Percentiles rank a stretch among this genome's conserved stretches.
Evolutionary conservation across 2,329 filamentous ascomycete species (phyloP).

Genomic region (Cladophialophora immunda): DNA sequence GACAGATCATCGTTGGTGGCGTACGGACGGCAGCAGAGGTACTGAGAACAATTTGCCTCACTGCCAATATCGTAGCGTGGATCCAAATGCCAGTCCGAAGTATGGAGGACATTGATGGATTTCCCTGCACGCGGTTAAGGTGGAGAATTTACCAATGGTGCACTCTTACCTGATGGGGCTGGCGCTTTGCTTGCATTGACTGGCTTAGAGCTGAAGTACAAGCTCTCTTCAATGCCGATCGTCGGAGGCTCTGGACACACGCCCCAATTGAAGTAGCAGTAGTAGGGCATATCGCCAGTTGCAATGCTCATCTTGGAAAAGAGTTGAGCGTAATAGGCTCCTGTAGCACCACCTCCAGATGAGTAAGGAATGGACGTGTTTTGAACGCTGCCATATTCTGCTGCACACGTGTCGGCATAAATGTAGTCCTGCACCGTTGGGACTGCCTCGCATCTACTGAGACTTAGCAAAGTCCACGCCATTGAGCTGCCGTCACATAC

Average conservation of each 20-base stretch:
- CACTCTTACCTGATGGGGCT: background rate
- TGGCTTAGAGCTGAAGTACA: constrained; percentile 12
- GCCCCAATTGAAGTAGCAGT: constrained; percentile 13
- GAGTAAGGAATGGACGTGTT: constrained; percentile 1
- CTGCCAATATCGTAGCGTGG: constrained; percentile 11
- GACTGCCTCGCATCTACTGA: constrained; percentile 1
- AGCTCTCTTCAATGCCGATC: constrained; percentile 6
- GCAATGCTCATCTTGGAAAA: constrained; percentile 5
- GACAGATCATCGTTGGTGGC: constrained; percentile 11
- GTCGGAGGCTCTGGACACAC: constrained; percentile 11
- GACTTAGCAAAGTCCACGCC: background rate
- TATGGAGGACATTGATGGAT: constrained; percentile 13
- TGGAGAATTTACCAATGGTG: no score
- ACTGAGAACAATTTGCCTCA: constrained; percentile 11
- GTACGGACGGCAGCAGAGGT: constrained; percentile 12
- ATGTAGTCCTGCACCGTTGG: constrained; percentile 8
- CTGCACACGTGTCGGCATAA: constrained; percentile 13
- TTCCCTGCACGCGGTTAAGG: background rate
- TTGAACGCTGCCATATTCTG: constrained; percentile 1
- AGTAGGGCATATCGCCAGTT: constrained; percentile 4
- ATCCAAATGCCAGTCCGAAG: constrained; percentile 11
- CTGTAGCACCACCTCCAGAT: constrained; percentile 2
- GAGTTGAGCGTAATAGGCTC: constrained; percentile 2
- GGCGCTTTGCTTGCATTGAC: background rate
- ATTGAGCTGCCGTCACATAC: background rate